phyloP scores from a whole-genome alignment of 2,329 filamentous ascomycete species.

The Ascochyta clinopodiicola region DNA sequence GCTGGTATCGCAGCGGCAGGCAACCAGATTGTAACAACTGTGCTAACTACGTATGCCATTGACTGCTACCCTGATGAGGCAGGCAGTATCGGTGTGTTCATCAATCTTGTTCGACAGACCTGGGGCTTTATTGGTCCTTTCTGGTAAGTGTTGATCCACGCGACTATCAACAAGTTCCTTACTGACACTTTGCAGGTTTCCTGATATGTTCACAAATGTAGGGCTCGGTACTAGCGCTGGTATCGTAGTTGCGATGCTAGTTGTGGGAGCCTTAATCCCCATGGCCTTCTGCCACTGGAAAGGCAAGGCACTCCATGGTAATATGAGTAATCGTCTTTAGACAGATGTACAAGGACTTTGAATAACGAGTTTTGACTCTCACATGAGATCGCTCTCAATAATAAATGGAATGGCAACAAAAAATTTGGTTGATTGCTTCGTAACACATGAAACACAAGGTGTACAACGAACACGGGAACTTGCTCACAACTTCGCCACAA shows the following conservation, averaged over 20 bases:
- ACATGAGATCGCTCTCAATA: background rate
- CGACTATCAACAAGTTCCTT: no score
- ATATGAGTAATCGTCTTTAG: constrained; percentile 23
- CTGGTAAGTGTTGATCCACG: constrained; percentile 33
- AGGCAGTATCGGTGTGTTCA: constrained; percentile 63
- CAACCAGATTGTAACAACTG: constrained; percentile 67
- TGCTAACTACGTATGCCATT: constrained; percentile 66
- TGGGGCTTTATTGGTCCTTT: constrained; percentile 52
- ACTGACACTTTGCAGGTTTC: constrained; percentile 26
- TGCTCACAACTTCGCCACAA: constrained; percentile 17
- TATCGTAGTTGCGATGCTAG: constrained; percentile 44
- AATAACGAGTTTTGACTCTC: background rate
- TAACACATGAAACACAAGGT: background rate
- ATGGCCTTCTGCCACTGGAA: constrained; percentile 36
- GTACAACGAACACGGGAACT: background rate
- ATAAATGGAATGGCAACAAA: background rate
- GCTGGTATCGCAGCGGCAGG: constrained; percentile 59
- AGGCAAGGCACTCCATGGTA: constrained; percentile 24
- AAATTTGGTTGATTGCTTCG: background rate
- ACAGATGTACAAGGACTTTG: background rate
- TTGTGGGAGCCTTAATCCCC: constrained; percentile 34
- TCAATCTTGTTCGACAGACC: constrained; percentile 62
- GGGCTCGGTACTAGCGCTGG: constrained; percentile 48
- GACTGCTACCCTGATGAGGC: constrained; percentile 63
- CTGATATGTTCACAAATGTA: constrained; percentile 48